Evolutionary conservation across 1,139 yeast species (phyloP).

Genomic region (Trichomonascaceae sp.): DNA sequence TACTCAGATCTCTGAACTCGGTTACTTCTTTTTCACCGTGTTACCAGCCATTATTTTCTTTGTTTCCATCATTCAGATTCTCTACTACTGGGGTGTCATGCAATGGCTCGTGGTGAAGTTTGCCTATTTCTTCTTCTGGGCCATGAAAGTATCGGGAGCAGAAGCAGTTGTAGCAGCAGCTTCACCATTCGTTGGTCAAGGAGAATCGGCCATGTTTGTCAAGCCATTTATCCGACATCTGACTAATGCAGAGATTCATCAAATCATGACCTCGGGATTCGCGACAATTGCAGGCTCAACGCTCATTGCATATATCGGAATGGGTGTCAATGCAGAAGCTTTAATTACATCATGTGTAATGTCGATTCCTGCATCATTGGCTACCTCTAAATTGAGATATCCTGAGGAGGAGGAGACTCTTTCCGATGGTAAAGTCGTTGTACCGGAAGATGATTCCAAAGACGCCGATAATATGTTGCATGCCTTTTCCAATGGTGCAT

Average conservation of each 20-base stretch:
- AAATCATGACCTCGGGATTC: constrained; percentile 61
- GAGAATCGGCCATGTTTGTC: constrained; percentile 59
- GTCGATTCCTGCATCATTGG: constrained; percentile 65
- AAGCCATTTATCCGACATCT: constrained; percentile 57
- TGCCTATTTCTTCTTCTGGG: constrained; percentile 57
- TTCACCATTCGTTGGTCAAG: constrained; percentile 64
- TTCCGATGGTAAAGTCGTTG: constrained; percentile 45
- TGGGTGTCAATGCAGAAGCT: constrained; percentile 61
- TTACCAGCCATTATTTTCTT: constrained; percentile 60
- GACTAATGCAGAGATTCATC: constrained; percentile 60
- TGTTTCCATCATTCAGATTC: constrained; percentile 57
- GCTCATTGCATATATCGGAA: constrained; percentile 57
- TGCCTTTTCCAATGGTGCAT: constrained; percentile 60
- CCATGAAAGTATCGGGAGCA: constrained; percentile 57
- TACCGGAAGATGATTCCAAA: constrained; percentile 43
- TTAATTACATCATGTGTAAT: constrained; percentile 62
- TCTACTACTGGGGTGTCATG: constrained; percentile 54
- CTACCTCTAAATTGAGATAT: constrained; percentile 54
- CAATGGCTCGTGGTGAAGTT: constrained; percentile 60
- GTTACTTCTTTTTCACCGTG: constrained; percentile 54
- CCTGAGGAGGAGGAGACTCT: constrained; percentile 58
- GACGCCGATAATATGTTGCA: constrained; percentile 54
- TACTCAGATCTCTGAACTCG: constrained; percentile 36
- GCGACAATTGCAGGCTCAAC: constrained; percentile 66
- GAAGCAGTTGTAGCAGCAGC: constrained; percentile 68